Evolutionary conservation across 1,139 yeast species (phyloP), one percentile per base, ranked within the genome.

Genomic region (Saccharomyces hybrid): DNA sequence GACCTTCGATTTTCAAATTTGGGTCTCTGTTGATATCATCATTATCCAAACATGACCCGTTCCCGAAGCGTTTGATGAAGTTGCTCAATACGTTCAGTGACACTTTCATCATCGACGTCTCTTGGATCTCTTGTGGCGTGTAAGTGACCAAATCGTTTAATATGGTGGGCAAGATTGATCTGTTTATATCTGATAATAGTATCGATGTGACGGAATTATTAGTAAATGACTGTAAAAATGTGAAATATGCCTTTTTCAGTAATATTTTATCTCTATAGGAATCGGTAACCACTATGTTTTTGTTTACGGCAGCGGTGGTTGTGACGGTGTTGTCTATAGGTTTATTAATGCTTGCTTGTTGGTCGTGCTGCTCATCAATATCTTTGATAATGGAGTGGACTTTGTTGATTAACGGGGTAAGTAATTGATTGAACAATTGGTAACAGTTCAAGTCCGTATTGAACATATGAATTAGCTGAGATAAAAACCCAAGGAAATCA

Each of bases 391-490:
- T 75, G 19, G 74, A 76, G 62, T 86, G 82, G 12, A 87, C 77
- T 64, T 88, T 87, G 53, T 77, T 77, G 49, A 88, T 75, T 51
- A 93, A 77, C 16, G 97, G 96, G 2, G 87, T 75, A 57, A 90
- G 70, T 58, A 93, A 73, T 56, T 84, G 83, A 64, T 86, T 83
- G 58, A 93, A 76, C 71, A 95, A 75, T 62, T 83, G 84, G 69
- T 86, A 89, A 55, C 91, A 81, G 51, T 78, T 79, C 48, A 81
- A 83, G 62, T 87, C 86, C 50, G 76, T 75, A 64, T 82, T 81
- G 71, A 86, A 89, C 63, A 78, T 80, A 70, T 93, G 98, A 51
- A 87, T 82, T 58, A 93, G 80, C 71, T 93, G 98, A 6, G 96
- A 95, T 62, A 93, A 74, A 68, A 93, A 93, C 52, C 93, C 81